Evolutionary conservation across 345 rosid genomes (phyloP), one percentile per base, ranked within the genome.

Genomic region (Heritiera fomes): DNA sequence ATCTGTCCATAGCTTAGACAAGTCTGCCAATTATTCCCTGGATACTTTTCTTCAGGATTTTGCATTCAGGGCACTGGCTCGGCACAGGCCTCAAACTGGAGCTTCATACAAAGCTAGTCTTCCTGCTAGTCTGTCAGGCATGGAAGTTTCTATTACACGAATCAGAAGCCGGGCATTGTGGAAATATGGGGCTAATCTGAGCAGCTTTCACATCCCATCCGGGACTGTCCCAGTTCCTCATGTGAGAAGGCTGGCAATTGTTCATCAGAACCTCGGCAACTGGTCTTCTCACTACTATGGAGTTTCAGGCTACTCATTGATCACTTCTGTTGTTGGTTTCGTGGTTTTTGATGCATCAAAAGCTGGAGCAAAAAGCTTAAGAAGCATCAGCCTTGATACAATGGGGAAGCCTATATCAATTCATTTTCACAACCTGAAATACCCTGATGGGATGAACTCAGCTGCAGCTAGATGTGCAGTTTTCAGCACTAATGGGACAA

Each of bases 111-210:
- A 65, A 8, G 94, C 89, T 9, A 71, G 32, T 75, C 92, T 91
- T 63, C 97, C 99, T 2, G 78, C 77, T 30, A 89, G 88, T 69
- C 68, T 91, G 4, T 90, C 99, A 1, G 98, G 97, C 18, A 82
- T 91, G 80, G 83, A 87, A 20, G 92, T 92, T 23, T 92, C 90
- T 0, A 69, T 93, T 2, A 88, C 92, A 1, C 90, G 94, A 63
- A 84, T 95, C 62, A 83, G 96, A n/a, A 93, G 97, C 88, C 80
- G 83, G 83, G 90, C 88, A 6, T 72, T 92, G 10, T 95, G 97
- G 98, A 89, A 79, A 64, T 45, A 81, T 32, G 98, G 98, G 15
- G 91, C 93, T 68, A 88, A 89, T 75, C 87, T 91, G 38, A 86
- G 88, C 79, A 75, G 82, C 86, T 83, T 93, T 70, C 75, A 71